Evolutionary conservation across 2,329 filamentous ascomycete genomes (phyloP), one percentile per base, ranked within the genome.

Genomic region (Knufia petricola): DNA sequence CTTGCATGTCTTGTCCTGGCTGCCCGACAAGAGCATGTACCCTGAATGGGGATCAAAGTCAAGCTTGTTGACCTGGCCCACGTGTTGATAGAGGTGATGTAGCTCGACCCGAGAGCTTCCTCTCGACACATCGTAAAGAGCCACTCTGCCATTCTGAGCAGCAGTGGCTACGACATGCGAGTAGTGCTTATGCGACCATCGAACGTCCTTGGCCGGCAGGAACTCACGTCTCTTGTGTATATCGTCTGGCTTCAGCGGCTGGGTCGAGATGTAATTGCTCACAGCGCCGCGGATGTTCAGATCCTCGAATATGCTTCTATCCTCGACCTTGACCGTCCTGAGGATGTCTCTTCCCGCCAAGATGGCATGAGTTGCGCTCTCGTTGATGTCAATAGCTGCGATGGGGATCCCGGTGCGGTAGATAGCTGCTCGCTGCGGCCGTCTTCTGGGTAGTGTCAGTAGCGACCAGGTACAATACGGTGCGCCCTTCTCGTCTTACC

Each of bases 371-470:
- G 77, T 81, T 50, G 74, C 70, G 49, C 74, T 70, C 34, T 78
- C 76, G 52, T 81, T 82, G 63, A 81, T 76, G 62, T 82, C 78
- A 46, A 83, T 67, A 31, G 79, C 76, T 37, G 75, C 66, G 58
- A 83, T 81, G 53, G 78, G 74, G 46, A 82, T 73, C 39, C 78
- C 78, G n/a, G 79, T 82, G 57, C 74, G 76, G 63, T 82, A 77
- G 58, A 72, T 76, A 50, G 78, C 70, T 56, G 78, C 75, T 58
- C 34, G 21, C n/a, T 13, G 26, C 41, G 48, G 36, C 45, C 43
- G 28, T 46, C 43, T 24, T 23, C 43, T 48, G 26, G 20, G 15
- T 4, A 23, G 6, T 21, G 31, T 48, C 24, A 37, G 37, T n/a
- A n/a, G n/a, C n/a, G n/a, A n/a, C 42, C 20, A 36, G 15, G 15